phyloP scores from a whole-genome alignment of 2,329 filamentous ascomycete genomes.

The Gliomastix tumulicola region DNA sequence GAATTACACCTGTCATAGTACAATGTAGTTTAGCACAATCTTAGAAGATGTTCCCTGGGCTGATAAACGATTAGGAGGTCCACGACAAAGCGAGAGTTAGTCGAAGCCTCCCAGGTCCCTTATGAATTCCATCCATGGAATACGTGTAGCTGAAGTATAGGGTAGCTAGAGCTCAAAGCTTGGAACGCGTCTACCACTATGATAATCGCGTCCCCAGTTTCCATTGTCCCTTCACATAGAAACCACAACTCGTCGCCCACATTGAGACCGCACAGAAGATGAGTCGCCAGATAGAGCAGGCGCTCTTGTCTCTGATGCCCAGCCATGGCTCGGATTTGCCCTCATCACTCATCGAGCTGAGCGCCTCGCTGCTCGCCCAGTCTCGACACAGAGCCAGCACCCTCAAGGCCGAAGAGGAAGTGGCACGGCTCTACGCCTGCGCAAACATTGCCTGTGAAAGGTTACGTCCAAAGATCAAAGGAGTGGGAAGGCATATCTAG shows the following conservation, averaged over 20 bases:
- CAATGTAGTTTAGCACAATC: too few species aligned
- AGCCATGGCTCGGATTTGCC: conserved; percentile 63
- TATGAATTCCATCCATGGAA: too few species aligned
- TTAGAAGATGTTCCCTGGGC: too few species aligned
- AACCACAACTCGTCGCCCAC: too few species aligned
- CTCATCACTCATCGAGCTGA: conserved; percentile 61
- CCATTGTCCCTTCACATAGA: too few species aligned
- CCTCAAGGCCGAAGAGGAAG: conserved; percentile 79
- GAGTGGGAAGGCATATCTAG: neutral
- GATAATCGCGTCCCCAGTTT: too few species aligned
- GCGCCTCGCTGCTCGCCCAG: conserved; percentile 69
- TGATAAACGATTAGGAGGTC: too few species aligned
- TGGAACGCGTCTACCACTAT: conserved; percentile 1
- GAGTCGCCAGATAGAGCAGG: conserved; percentile 69
- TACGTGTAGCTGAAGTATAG: too few species aligned
- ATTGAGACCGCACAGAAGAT: conserved; percentile 44
- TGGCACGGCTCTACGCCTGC: conserved; percentile 77
- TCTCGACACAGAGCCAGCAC: conserved; percentile 70
- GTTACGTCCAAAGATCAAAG: conserved; percentile 38
- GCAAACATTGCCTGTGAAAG: conserved; percentile 85
- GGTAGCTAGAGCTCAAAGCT: too few species aligned
- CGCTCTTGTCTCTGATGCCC: conserved; percentile 66
- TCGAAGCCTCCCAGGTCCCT: too few species aligned
- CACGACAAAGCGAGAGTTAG: too few species aligned
- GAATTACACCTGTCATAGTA: too few species aligned